Conservation (phyloP, 441 rosid species). For the Arabidopsis hybrid region DNA sequence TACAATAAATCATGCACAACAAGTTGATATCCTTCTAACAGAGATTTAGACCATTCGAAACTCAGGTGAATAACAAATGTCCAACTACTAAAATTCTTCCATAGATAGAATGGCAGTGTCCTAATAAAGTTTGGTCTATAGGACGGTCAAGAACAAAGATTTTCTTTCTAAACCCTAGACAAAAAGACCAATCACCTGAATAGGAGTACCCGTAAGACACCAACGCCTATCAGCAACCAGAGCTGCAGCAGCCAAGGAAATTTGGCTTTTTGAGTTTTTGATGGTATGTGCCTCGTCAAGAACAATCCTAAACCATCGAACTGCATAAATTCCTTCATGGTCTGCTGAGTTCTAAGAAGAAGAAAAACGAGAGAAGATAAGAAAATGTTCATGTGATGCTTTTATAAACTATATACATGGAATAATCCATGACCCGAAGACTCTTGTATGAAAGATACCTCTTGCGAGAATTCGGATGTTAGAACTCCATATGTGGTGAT, state of each 20-base stretch:
- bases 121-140: constrained; percentile 2
- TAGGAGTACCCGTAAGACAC: constrained; percentile 99
- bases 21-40: constrained; percentile 17
- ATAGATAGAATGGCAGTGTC: constrained; percentile 9
- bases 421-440: constrained; percentile 7
- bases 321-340: constrained; percentile 74
- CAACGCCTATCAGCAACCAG: constrained; percentile 92
- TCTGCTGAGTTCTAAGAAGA: constrained; percentile 63
- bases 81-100: constrained; percentile 21
- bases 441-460: constrained; percentile 58
- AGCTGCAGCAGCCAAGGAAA: constrained; percentile 86
- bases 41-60: constrained; percentile 9
- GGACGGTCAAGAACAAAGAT: neutral
- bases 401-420: constrained; percentile 7
- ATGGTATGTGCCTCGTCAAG: constrained; percentile 98
- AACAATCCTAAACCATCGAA: constrained; percentile 93
- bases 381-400: constrained; percentile 3
- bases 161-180: constrained; percentile 11
- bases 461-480: constrained; percentile 81
- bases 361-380: constrained; percentile 35
- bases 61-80: constrained; percentile 2
- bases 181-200: constrained; percentile 66
- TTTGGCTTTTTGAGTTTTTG: constrained; percentile 85
- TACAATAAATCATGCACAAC: constrained; percentile 15
- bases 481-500: constrained; percentile 93